phyloP scores from a whole-genome alignment of 1,284 basidiomycete species.

The Ustilago sp. region DNA sequence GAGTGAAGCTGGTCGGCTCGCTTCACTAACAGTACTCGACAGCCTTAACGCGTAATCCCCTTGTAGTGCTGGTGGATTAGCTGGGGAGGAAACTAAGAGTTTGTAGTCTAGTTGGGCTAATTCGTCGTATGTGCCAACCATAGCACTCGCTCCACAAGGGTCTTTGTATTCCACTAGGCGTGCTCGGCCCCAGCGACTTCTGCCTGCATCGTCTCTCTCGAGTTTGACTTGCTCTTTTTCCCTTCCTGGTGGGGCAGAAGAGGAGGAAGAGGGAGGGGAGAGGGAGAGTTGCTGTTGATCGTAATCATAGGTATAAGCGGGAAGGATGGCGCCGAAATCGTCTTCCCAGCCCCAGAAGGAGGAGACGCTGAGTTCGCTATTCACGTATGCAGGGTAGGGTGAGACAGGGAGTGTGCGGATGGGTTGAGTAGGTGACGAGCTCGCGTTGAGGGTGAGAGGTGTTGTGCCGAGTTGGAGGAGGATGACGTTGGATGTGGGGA shows the following conservation, averaged over 20 bases:
- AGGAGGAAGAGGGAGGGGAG: background rate
- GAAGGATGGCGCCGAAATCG: constrained; percentile 55
- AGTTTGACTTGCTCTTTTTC: constrained; percentile 47
- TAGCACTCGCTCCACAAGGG: constrained; percentile 53
- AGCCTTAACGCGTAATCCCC: constrained; percentile 31
- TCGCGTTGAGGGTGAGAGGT: constrained; percentile 41
- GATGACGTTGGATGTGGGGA: constrained; percentile 76
- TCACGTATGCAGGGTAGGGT: constrained; percentile 76
- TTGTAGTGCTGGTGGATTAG: constrained; percentile 55
- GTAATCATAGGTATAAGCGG: constrained; percentile 40
- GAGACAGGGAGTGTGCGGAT: constrained; percentile 75
- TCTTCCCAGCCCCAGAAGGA: constrained; percentile 73
- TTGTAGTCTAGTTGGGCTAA: constrained; percentile 74
- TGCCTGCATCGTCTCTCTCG: constrained; percentile 52
- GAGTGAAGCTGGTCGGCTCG: background rate
- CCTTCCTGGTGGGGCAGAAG: constrained; percentile 34
- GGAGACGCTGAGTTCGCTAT: constrained; percentile 74
- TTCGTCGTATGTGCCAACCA: constrained; percentile 77
- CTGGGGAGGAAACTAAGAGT: constrained; percentile 46
- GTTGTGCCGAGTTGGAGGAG: constrained; percentile 56
- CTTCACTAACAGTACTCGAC: constrained; percentile 30
- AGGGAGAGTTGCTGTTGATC: constrained; percentile 21
- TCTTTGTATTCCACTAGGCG: constrained; percentile 66
- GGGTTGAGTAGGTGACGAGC: background rate
- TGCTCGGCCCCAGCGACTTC: constrained; percentile 64